These are phyloP conservation scores for Ostreobium quekettii DNA, from an alignment of 139 green algal species.

Conservation along the genomic window DNA sequence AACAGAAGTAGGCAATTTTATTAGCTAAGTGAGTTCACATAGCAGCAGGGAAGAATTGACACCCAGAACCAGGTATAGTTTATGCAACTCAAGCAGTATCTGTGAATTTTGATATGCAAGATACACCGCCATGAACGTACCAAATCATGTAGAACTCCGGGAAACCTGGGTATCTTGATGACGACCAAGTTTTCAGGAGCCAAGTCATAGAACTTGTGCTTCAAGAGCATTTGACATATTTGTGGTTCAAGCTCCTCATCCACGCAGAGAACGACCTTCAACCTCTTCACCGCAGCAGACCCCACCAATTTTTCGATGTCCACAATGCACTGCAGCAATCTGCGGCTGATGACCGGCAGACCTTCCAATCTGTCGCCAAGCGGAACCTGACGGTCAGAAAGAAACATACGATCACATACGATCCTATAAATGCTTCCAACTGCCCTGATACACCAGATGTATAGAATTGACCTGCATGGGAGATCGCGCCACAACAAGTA, in stretches of 20 bases:
- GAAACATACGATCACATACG: no score
- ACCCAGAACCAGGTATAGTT: no score
- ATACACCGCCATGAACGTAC: no score
- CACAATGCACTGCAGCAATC: slow-evolving; percentile 11
- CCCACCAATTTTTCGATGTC: slow-evolving; percentile 12
- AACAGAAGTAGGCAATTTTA: no score
- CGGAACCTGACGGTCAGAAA: slow-evolving; percentile 12
- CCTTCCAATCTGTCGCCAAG: slow-evolving; percentile 1
- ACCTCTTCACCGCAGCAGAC: slow-evolving; percentile 1
- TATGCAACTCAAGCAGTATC: no score
- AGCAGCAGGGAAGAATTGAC: no score
- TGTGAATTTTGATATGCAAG: no score
- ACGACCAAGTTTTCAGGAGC: slow-evolving; percentile 7
- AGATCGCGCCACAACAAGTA: no score
- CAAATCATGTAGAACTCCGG: background rate
- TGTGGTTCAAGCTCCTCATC: background rate
- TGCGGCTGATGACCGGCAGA: slow-evolving; percentile 6
- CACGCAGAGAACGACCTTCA: slow-evolving; percentile 16
- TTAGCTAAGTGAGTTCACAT: no score
- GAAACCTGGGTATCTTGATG: slow-evolving; percentile 16
- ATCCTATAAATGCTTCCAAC: no score
- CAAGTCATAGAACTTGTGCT: slow-evolving; percentile 9
- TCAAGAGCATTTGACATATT: background rate
- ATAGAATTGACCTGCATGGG: no score
- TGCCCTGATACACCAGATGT: no score